Percentiles rank a stretch among this genome's conserved stretches.
Conservation (phyloP, 2,329 filamentous ascomycete genomes). For the Thelonectria discophora region DNA sequence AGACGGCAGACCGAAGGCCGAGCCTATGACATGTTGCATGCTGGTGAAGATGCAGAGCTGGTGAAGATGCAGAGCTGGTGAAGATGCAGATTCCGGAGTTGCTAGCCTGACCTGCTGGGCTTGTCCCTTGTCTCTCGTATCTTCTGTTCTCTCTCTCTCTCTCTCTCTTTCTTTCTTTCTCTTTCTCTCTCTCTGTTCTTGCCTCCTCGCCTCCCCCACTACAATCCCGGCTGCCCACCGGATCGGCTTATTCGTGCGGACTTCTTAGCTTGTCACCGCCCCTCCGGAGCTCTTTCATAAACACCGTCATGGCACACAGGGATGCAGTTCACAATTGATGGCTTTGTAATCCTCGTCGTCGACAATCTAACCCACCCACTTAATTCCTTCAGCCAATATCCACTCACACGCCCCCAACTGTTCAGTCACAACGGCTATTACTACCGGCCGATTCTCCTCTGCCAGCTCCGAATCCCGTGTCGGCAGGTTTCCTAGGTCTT, state of each 20-base stretch:
- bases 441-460: slow-evolving; percentile 15
- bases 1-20: slow-evolving; percentile 15
- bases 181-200: background rate
- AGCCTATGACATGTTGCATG: slow-evolving; percentile 10
- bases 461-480: slow-evolving; percentile 20
- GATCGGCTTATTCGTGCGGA: slow-evolving; percentile 1
- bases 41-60: slow-evolving; percentile 2
- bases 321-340: background rate
- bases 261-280: slow-evolving; percentile 2
- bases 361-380: slow-evolving; percentile 14
- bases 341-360: slow-evolving; percentile 25
- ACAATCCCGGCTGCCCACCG: slow-evolving; percentile 3
- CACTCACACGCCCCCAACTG: slow-evolving; percentile 15
- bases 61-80: background rate
- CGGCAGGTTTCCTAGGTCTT: background rate
- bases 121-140: background rate
- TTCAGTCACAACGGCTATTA: background rate
- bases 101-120: background rate
- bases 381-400: slow-evolving; percentile 1
- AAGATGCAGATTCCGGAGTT: slow-evolving; percentile 9
- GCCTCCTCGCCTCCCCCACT: background rate
- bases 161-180: background rate
- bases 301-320: slow-evolving; percentile 4
- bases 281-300: slow-evolving; percentile 2
- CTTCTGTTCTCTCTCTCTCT: background rate